Percentiles rank a stretch among this genome's conserved stretches.
phyloP scores from a whole-genome alignment of 768 basidiomycete species.

The Lactarius quietus region DNA sequence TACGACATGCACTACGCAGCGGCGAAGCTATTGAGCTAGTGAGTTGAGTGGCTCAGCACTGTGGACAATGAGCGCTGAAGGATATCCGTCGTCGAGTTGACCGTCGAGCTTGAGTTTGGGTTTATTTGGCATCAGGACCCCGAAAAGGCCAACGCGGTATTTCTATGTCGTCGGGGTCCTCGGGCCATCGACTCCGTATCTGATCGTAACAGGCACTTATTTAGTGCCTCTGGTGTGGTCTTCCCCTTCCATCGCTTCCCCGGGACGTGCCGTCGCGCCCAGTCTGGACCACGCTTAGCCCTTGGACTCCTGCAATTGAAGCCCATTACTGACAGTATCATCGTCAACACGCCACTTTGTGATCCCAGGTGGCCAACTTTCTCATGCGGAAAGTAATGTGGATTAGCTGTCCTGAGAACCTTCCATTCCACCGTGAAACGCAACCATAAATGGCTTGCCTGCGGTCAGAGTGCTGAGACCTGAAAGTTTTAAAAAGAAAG shows the following conservation, averaged over 20 bases:
- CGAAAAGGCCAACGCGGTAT: slow-evolving; percentile 4
- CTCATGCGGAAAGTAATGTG: not conserved
- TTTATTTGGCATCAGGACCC: slow-evolving; percentile 22
- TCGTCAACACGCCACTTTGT: not conserved
- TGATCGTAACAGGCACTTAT: not conserved
- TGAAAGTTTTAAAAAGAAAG: slow-evolving; percentile 1
- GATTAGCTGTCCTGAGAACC: not conserved
- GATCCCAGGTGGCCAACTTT: not conserved
- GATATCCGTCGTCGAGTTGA: slow-evolving; percentile 26
- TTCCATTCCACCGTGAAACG: not conserved
- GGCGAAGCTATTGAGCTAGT: slow-evolving; percentile 2
- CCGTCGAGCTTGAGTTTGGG: slow-evolving; percentile 27
- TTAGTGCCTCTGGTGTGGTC: not conserved
- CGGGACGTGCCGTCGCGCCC: not conserved
- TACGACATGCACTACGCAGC: slow-evolving; percentile 15
- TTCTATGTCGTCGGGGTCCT: slow-evolving; percentile 22
- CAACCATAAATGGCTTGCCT: not conserved
- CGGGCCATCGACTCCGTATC: not conserved
- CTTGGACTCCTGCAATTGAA: not conserved
- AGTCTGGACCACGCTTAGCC: not conserved
- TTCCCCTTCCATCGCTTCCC: not conserved
- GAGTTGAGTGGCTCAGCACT: slow-evolving; percentile 7
- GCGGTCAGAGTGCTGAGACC: not conserved
- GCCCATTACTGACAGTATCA: not conserved
- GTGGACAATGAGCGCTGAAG: slow-evolving; percentile 17